Conservation (phyloP, 2,329 filamentous ascomycete species). For the Trichophyton verrucosum region DNA sequence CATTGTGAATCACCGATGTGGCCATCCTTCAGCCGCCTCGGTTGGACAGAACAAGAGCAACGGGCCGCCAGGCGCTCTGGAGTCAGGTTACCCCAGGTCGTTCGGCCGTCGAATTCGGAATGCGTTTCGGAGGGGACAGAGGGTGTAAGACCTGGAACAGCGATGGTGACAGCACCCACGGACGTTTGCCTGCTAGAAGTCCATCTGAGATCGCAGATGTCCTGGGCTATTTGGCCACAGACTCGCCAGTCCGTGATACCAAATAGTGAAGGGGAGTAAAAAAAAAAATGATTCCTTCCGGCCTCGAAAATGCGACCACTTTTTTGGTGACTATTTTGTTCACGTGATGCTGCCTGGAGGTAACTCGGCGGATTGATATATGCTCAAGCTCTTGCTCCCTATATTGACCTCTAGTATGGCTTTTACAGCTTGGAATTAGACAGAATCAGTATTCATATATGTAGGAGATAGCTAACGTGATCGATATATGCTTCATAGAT, state of each 20-base stretch:
- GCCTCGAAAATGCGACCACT: not conserved
- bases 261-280: not conserved
- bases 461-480: not conserved
- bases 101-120: not conserved
- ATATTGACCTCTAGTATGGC: not conserved
- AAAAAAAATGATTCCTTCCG: not conserved
- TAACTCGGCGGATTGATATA: not conserved
- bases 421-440: not conserved
- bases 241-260: slow-evolving; percentile 5
- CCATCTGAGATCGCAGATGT: slow-evolving; percentile 1
- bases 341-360: not conserved
- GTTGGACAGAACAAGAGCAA: not conserved
- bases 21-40: slow-evolving; percentile 1
- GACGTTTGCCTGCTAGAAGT: not conserved
- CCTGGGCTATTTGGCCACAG: slow-evolving; percentile 5
- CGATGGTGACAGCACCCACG: not conserved
- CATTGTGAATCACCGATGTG: not conserved
- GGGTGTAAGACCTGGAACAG: not conserved
- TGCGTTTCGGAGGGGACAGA: not conserved
- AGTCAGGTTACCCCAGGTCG: not conserved
- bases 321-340: not conserved
- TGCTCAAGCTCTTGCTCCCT: no score
- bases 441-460: not conserved
- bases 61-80: not conserved
- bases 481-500: not conserved